A percentile compares a stretch with the other conserved stretches of the same genome.
Evolutionary conservation across 2,329 filamentous ascomycete species (phyloP).

Genomic region (Colletotrichum phormii): DNA sequence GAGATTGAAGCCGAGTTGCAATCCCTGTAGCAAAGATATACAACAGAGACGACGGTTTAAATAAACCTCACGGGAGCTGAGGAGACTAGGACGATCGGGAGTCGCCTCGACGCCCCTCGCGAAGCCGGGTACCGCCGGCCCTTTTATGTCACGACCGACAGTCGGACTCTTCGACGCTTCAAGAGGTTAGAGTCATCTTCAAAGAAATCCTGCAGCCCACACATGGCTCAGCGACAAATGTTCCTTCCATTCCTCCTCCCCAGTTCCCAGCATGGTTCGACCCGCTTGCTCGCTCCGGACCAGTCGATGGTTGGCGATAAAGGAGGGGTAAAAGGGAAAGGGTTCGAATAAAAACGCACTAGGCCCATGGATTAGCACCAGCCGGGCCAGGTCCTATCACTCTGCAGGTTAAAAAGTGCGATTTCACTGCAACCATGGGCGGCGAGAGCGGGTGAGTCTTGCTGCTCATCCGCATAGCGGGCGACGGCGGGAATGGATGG

Average conservation of each 20-base stretch:
- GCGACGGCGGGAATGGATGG: neutral
- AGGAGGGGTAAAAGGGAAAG: slow-evolving; percentile 18
- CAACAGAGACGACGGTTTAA: neutral
- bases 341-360: neutral
- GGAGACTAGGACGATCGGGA: neutral
- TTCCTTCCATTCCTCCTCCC: slow-evolving; percentile 1
- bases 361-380: slow-evolving; percentile 3
- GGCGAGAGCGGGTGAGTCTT: neutral
- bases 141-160: slow-evolving; percentile 15
- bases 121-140: slow-evolving; percentile 4
- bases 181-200: neutral
- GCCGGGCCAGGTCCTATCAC: slow-evolving; percentile 9
- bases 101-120: neutral
- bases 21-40: neutral
- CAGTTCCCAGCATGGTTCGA: neutral
- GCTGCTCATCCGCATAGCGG: neutral
- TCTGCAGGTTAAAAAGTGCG: neutral
- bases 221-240: slow-evolving; percentile 1
- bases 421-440: neutral
- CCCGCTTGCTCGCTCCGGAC: slow-evolving; percentile 23
- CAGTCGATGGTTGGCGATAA: slow-evolving; percentile 33
- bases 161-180: neutral
- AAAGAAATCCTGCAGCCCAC: slow-evolving; percentile 8
- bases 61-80: neutral
- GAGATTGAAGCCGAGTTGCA: neutral